phyloP scores from a whole-genome alignment of 345 rosid species.

The Acer saccharum region DNA sequence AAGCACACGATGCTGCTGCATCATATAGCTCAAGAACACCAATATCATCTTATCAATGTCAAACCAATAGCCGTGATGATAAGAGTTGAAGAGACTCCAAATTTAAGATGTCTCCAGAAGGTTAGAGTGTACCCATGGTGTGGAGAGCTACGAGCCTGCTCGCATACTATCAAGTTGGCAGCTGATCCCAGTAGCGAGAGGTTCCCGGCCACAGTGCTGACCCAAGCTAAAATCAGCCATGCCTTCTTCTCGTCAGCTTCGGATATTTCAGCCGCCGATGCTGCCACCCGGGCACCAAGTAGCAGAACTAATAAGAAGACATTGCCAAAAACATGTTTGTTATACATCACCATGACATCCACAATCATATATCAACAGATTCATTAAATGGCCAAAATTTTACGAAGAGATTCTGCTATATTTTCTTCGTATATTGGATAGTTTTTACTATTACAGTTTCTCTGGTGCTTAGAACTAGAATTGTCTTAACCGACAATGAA shows the following conservation, averaged over 20 bases:
- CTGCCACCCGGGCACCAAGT: conserved; percentile 75
- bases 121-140: conserved; percentile 55
- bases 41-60: conserved; percentile 42
- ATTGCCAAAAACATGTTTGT: neutral
- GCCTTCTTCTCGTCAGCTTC: conserved; percentile 68
- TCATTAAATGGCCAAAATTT: neutral
- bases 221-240: conserved; percentile 89
- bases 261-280: conserved; percentile 63
- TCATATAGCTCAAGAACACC: neutral
- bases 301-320: conserved; percentile 55
- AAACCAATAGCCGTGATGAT: conserved; percentile 71
- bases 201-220: conserved; percentile 83
- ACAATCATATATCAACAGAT: neutral
- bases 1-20: too few relatives aligned
- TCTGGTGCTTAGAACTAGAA: neutral
- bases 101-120: conserved; percentile 72
- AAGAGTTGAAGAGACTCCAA: conserved; percentile 79
- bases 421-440: neutral
- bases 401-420: neutral
- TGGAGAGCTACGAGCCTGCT: conserved; percentile 69
- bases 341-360: too few relatives aligned
- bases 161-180: conserved; percentile 89
- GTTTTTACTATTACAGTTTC: neutral
- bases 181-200: conserved; percentile 84
- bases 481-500: too few relatives aligned